phyloP scores from a whole-genome alignment of 805 yeast genomes.

The Zygosaccharomyces kombuchaensis region DNA sequence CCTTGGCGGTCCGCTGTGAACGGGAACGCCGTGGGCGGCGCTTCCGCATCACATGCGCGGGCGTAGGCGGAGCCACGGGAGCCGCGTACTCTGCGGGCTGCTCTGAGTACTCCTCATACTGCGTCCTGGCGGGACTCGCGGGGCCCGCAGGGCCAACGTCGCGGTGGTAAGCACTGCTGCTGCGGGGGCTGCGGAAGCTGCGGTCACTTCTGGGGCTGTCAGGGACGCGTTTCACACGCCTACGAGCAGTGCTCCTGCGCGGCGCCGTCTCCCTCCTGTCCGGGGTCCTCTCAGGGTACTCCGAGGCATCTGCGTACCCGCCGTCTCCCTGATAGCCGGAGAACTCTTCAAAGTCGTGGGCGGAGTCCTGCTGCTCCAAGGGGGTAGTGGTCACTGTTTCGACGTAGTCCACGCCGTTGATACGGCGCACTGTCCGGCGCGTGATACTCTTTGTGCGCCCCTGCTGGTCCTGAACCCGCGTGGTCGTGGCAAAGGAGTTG shows the following conservation, averaged over 20 bases:
- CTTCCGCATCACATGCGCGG: not conserved
- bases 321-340: slow-evolving; percentile 17
- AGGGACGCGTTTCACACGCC: not conserved
- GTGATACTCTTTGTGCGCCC: slow-evolving; percentile 56
- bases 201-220: not conserved
- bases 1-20: not conserved
- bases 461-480: slow-evolving; percentile 45
- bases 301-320: slow-evolving; percentile 9
- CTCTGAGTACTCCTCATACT: too few species aligned
- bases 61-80: not conserved
- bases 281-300: slow-evolving; percentile 4
- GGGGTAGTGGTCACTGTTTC: slow-evolving; percentile 44
- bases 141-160: too few species aligned
- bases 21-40: not conserved
- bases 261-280: not conserved
- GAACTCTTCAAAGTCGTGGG: slow-evolving; percentile 32
- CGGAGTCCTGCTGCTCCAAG: slow-evolving; percentile 24
- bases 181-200: not conserved
- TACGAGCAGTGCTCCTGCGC: not conserved
- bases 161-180: too few species aligned
- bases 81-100: not conserved
- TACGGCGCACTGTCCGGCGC: slow-evolving; percentile 46
- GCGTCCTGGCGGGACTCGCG: too few species aligned
- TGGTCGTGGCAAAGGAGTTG: slow-evolving; percentile 42
- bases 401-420: slow-evolving; percentile 47